phyloP scores from a whole-genome alignment of 306 rosid species.

The Cicer chorassanicum region DNA sequence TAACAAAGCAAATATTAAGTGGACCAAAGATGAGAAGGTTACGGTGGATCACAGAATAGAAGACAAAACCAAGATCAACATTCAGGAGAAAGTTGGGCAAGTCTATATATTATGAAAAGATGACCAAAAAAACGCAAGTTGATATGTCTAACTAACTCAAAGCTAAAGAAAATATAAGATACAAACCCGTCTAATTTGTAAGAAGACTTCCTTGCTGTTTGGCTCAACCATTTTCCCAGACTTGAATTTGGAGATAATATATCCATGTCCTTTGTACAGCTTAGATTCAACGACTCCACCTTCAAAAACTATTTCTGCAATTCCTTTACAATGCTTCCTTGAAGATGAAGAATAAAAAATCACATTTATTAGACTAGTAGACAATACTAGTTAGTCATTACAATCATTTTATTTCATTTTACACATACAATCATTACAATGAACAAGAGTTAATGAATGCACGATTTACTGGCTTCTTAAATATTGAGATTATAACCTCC shows the following conservation, averaged over 20 bases:
- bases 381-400: not conserved
- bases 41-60: not conserved
- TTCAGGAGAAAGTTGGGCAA: constrained; percentile 10
- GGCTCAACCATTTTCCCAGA: constrained; percentile 70
- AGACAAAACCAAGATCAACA: not conserved
- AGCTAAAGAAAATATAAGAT: not conserved
- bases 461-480: not conserved
- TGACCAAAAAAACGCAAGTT: not conserved
- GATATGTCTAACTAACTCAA: constrained; percentile 18
- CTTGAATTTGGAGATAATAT: constrained; percentile 54
- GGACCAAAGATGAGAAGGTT: constrained; percentile 2
- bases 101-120: constrained; percentile 15
- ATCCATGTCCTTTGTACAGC: constrained; percentile 64
- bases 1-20: constrained; percentile 3
- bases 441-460: not conserved
- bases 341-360: constrained; percentile 2
- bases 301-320: constrained; percentile 66
- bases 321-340: constrained; percentile 62
- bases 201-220: constrained; percentile 55
- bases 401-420: constrained; percentile 3
- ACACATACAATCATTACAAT: constrained; percentile 9
- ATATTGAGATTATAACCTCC: constrained; percentile 15
- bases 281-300: constrained; percentile 67
- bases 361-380: constrained; percentile 15
- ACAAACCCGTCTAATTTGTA: constrained; percentile 60